phyloP scores from a whole-genome alignment of 441 rosid genomes.

The Eruca vesicaria region DNA sequence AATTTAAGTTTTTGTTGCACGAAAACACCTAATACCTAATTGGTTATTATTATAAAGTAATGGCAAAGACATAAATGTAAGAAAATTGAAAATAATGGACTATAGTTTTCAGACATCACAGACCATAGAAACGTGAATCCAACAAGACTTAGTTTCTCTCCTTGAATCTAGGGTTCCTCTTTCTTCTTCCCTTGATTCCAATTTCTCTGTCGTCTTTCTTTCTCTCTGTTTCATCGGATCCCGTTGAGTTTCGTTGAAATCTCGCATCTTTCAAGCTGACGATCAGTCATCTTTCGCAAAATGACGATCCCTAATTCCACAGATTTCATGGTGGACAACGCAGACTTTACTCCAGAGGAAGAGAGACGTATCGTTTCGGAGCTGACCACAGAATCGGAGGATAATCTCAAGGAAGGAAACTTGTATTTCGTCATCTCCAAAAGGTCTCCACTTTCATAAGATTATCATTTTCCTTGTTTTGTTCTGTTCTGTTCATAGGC shows the following conservation, averaged over 20 bases:
- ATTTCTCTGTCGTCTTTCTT: background rate
- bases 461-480: no score
- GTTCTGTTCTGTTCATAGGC: no score
- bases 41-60: no score
- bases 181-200: background rate
- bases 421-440: constrained; percentile 69
- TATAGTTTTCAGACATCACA: no score
- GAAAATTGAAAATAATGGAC: no score
- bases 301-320: constrained; percentile 29
- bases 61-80: no score
- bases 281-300: no score
- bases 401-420: constrained; percentile 65
- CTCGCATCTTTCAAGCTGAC: no score
- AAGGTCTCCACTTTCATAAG: constrained; percentile 34
- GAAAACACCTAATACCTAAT: no score
- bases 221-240: background rate
- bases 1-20: no score
- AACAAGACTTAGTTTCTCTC: background rate
- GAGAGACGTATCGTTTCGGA: constrained; percentile 65
- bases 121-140: background rate
- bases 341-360: constrained; percentile 60
- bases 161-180: background rate
- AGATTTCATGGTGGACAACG: constrained; percentile 57
- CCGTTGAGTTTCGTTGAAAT: background rate
- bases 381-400: constrained; percentile 55